Conservation (phyloP, 805 yeast genomes). For the Candida qinlingensis region DNA sequence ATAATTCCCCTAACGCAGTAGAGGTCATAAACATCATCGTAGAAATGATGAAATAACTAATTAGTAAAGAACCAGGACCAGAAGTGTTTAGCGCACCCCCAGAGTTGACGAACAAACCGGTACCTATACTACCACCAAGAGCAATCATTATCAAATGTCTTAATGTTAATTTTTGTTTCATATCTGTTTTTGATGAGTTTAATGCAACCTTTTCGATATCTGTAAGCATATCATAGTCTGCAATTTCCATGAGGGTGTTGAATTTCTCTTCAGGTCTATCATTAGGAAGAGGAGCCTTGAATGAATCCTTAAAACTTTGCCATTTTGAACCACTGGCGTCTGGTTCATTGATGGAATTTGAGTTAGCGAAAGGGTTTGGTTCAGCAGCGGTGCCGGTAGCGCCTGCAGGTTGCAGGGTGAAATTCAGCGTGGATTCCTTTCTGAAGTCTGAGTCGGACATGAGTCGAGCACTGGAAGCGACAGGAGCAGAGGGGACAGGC, state of each 20-base stretch:
- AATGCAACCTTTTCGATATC: slow-evolving; percentile 34
- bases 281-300: slow-evolving; percentile 28
- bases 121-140: slow-evolving; percentile 68
- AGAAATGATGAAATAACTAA: slow-evolving; percentile 50
- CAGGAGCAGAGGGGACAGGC: too few relatives aligned
- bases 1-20: slow-evolving; percentile 49
- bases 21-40: slow-evolving; percentile 54
- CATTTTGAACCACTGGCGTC: slow-evolving; percentile 2
- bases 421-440: background rate
- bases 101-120: slow-evolving; percentile 64
- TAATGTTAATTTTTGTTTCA: slow-evolving; percentile 26
- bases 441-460: background rate
- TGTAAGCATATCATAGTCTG: slow-evolving; percentile 21
- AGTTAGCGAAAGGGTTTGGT: background rate
- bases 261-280: slow-evolving; percentile 11
- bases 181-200: slow-evolving; percentile 33
- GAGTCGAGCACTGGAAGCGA: background rate
- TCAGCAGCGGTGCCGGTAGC: background rate
- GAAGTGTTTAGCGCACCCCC: slow-evolving; percentile 52
- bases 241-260: slow-evolving; percentile 11
- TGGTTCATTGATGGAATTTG: background rate
- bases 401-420: background rate
- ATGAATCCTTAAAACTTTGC: slow-evolving; percentile 40
- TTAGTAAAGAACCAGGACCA: slow-evolving; percentile 60
- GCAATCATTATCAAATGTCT: slow-evolving; percentile 78